A percentile compares a stretch with the other conserved stretches of the same genome.
Evolutionary conservation across 148 eudicot genomes (phyloP).

Genomic region (Arctostaphylos glauca): DNA sequence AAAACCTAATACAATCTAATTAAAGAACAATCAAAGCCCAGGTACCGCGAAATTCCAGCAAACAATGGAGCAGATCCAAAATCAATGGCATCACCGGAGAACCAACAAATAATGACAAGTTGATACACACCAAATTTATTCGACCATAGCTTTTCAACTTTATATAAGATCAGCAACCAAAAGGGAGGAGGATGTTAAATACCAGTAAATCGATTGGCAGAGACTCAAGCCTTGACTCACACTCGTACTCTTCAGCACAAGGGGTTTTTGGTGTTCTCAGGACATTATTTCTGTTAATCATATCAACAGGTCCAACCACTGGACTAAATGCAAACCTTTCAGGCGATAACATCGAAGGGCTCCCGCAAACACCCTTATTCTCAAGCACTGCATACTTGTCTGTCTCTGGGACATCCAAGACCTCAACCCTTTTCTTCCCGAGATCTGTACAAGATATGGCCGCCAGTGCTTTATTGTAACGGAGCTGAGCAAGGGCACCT

Average conservation of each 20-base stretch:
- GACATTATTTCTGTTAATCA: slow-evolving; percentile 34
- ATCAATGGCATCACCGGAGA: not conserved
- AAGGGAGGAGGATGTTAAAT: slow-evolving; percentile 19
- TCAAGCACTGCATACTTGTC: slow-evolving; percentile 22
- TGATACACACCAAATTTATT: not conserved
- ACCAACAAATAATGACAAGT: not conserved
- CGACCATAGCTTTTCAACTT: not conserved
- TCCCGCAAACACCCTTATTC: slow-evolving; percentile 28
- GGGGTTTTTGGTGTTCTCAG: slow-evolving; percentile 84
- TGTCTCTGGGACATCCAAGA: slow-evolving; percentile 40
- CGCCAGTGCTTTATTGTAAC: slow-evolving; percentile 52
- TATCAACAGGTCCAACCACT: slow-evolving; percentile 29
- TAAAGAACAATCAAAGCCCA: not conserved
- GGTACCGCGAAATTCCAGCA: not conserved
- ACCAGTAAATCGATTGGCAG: slow-evolving; percentile 94
- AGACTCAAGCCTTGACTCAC: slow-evolving; percentile 81
- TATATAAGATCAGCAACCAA: not conserved
- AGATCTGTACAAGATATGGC: slow-evolving; percentile 69
- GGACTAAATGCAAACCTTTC: slow-evolving; percentile 43
- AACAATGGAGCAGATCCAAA: not conserved
- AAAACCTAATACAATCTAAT: no score
- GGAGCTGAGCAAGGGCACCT: slow-evolving; percentile 86
- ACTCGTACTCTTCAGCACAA: slow-evolving; percentile 34
- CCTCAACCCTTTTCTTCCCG: slow-evolving; percentile 78
- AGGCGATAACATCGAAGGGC: slow-evolving; percentile 53